Percentiles rank a stretch among this genome's conserved stretches.
phyloP scores from a whole-genome alignment of 805 yeast species.

The Monosporozyma siamensis region DNA sequence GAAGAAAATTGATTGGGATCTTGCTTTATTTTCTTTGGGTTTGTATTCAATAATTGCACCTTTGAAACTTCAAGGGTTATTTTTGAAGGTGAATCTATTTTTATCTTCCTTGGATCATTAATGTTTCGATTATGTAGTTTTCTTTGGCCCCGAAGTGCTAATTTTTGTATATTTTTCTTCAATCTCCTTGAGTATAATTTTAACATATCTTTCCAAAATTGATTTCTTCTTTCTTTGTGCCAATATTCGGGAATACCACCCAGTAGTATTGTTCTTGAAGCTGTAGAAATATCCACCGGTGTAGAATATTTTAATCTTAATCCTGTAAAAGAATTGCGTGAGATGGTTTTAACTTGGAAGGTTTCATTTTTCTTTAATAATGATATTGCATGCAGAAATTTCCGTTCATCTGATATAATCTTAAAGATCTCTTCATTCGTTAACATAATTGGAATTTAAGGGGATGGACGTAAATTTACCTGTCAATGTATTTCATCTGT shows the following conservation, averaged over 20 bases:
- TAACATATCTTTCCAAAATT: slow-evolving; percentile 6
- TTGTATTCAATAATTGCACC: too few relatives aligned
- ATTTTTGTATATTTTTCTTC: slow-evolving; percentile 5
- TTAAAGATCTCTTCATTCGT: slow-evolving; percentile 3
- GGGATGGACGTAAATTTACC: background rate
- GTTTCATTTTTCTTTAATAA: slow-evolving; percentile 1
- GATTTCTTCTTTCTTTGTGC: slow-evolving; percentile 27
- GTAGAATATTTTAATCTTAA: slow-evolving; percentile 47
- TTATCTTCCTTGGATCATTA: too few relatives aligned
- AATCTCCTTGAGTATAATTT: slow-evolving; percentile 5
- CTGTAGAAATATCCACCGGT: slow-evolving; percentile 38
- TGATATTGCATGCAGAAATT: slow-evolving; percentile 6
- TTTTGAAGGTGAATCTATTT: too few relatives aligned
- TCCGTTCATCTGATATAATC: slow-evolving; percentile 15
- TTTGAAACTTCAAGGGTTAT: too few relatives aligned
- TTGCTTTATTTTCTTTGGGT: too few relatives aligned
- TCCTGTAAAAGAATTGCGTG: slow-evolving; percentile 51
- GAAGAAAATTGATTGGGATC: too few relatives aligned
- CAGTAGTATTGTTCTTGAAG: slow-evolving; percentile 40
- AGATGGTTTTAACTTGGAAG: slow-evolving; percentile 27
- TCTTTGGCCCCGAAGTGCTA: slow-evolving; percentile 9
- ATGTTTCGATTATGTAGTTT: slow-evolving; percentile 5
- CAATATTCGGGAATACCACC: slow-evolving; percentile 55
- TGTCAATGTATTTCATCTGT: too few relatives aligned
- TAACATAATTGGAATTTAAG: background rate